Base-by-base conservation (phyloP, 176 grass and related monocot genomes). In the Oryza brachyantha region DNA sequence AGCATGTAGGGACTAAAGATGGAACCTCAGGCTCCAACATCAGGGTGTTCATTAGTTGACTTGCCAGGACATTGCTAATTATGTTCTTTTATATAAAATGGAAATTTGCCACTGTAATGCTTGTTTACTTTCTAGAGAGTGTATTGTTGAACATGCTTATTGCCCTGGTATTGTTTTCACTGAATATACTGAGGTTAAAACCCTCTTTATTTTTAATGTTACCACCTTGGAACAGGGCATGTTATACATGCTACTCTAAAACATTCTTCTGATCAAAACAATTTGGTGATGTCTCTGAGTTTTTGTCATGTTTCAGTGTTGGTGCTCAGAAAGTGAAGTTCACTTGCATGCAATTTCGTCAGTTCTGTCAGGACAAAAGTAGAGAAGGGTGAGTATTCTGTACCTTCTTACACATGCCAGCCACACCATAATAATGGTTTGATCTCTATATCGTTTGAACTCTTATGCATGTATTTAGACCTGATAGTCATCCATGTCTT, bases 281-380 rank as follows among this genome's bases (percentile, higher is more conserved):
- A 37, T 35, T 76, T 84, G 37, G 24, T 21, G 28, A 8, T 42
- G 2, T 62, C 66, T 25, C 52, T 24, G 0, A 8, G 54, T 25
- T 84, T 63, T 70, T 40, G 14, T 7, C 48, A 52, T 76, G 40
- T 92, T 86, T 34, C 86, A 97, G 93, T 77, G 86, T 97, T 82
- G 93, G 93, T 9, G 93, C 88, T 84, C 74, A 87, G 76, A 93
- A 84, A 84, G 88, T 97, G 73, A 90, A 88, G 76, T 71, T 87
- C 28, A 84, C 80, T 46, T 94, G 92, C 76, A 80, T 94, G 72
- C 82, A 91, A 28, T 87, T 87, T 29, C 91, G 80, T 24, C 78
- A 87, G 29, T 93, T 83, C 62, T 91, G 84, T 66, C 70, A 91
- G 43, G 91, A 85, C 26, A 86, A 86, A 55, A 91, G 82, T 71